phyloP scores from a whole-genome alignment of 2,329 filamentous ascomycete genomes.

The Helicocarpus griseus region DNA sequence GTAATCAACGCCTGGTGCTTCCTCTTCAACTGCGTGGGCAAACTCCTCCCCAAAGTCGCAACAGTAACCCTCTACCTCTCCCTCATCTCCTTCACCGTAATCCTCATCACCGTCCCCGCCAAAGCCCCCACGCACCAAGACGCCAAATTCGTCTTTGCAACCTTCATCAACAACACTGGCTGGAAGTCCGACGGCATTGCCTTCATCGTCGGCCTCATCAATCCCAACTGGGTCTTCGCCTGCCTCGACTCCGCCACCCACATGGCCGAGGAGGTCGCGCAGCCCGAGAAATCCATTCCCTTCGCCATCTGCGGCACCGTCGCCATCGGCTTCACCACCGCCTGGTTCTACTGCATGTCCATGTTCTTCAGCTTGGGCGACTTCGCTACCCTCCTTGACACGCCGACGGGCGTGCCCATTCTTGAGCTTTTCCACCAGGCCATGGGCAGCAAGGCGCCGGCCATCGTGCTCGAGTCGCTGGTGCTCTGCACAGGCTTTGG shows the following conservation, averaged over 20 bases:
- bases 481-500: slow-evolving; percentile 41
- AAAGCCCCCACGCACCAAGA: slow-evolving; percentile 35
- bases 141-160: slow-evolving; percentile 43
- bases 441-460: slow-evolving; percentile 33
- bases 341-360: slow-evolving; percentile 39
- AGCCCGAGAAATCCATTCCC: slow-evolving; percentile 39
- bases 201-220: slow-evolving; percentile 44
- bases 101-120: slow-evolving; percentile 40
- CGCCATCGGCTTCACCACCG: slow-evolving; percentile 40
- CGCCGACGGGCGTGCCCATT: slow-evolving; percentile 38
- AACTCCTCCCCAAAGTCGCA: slow-evolving; percentile 29
- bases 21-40: slow-evolving; percentile 40
- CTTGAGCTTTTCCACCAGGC: slow-evolving; percentile 40
- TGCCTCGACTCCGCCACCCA: slow-evolving; percentile 43
- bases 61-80: slow-evolving; percentile 37
- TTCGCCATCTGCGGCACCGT: slow-evolving; percentile 43
- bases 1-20: slow-evolving; percentile 40
- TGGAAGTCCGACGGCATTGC: slow-evolving; percentile 39
- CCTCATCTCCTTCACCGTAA: slow-evolving; percentile 39
- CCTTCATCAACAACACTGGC: slow-evolving; percentile 43
- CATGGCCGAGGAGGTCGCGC: slow-evolving; percentile 42
- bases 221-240: slow-evolving; percentile 42
- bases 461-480: slow-evolving; percentile 37
- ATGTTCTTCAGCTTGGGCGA: slow-evolving; percentile 44
- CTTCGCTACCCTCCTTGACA: slow-evolving; percentile 31